Base-by-base conservation (phyloP, 1,284 basidiomycete species). In the Phellopilus nigrolimitatus region DNA sequence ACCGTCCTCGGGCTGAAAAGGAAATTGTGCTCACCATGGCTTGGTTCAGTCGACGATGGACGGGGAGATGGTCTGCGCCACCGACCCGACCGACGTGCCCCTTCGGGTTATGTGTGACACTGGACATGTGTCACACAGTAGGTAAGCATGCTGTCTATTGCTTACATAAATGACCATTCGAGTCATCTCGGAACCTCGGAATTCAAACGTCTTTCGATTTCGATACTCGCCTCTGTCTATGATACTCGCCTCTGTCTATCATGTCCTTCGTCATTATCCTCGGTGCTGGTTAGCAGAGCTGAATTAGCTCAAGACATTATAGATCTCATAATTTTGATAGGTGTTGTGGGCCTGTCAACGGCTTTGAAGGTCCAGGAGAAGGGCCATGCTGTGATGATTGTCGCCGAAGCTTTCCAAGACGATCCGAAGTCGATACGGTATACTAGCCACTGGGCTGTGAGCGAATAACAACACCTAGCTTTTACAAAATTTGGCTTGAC, bases 391-490 rank as follows among this genome's bases (percentile, higher is more conserved):
- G 82, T 88, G 10, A 80, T 78, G 2, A 73, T 91, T 42, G 63
- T 89, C 15, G 82, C 87, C 1, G 83, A 87, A 47, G 68, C 71
- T 3, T 69, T 87, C 31, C 84, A 84, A 0, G 79, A 70, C 19
- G 88, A 90, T 60, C 71, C 76, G 1, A 84, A 84, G 63, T 74
- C 70, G 15, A 79, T 82, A 60, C 72, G 73, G 22, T 90, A 87
- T 60, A 84, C 88, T 1, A 88, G 84, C 62, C 75, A 76, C 15
- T 90, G 88, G 88, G 88, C 88, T 13, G 87, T 87, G 61, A 61
- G 82, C 4, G 28, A 1, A n/a, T 47, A 41, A 9, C 10, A 2
- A 19, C 17, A 28, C 27, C 15, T n/a, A 33, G 24, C 21, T n/a
- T 3, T 27, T 13, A n/a, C 22, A 3, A 0, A 36, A 21, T 30